These are phyloP conservation scores for Quercus ilex DNA, from an alignment of 306 rosid species.

Conservation along the genomic window DNA sequence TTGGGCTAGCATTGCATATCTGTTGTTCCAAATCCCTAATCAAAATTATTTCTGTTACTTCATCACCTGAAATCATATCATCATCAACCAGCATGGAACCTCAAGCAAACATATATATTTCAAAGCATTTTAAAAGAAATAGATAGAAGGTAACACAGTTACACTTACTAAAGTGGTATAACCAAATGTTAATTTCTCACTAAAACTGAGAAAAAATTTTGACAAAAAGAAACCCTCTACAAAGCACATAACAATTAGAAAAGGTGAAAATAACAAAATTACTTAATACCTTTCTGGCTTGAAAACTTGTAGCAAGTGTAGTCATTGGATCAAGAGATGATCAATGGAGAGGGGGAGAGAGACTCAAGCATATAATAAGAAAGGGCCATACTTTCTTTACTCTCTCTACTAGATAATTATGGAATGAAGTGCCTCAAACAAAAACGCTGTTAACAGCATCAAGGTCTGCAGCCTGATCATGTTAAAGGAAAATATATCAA, in stretches of 20 bases:
- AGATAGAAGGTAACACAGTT: conserved; percentile 6
- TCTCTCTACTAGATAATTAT: too few relatives aligned
- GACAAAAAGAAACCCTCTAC: not conserved
- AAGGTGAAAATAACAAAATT: not conserved
- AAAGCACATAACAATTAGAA: not conserved
- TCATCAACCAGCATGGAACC: conserved; percentile 63
- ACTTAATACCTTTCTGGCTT: not conserved
- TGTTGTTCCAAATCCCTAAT: conserved; percentile 66
- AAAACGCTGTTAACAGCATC: too few relatives aligned
- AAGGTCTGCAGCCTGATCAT: too few relatives aligned
- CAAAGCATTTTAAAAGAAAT: conserved; percentile 11
- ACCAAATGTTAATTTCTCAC: not conserved
- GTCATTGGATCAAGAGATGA: too few relatives aligned
- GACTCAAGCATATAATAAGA: too few relatives aligned
- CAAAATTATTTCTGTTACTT: conserved; percentile 49
- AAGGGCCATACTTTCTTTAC: too few relatives aligned
- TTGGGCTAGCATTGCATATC: conserved; percentile 50
- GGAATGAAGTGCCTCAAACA: too few relatives aligned
- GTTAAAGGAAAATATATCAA: too few relatives aligned
- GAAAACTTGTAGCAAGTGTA: not conserved
- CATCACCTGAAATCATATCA: conserved; percentile 53
- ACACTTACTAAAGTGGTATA: not conserved
- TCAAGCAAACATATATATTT: conserved; percentile 27
- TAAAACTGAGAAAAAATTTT: not conserved
- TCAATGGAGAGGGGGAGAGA: too few relatives aligned